These are phyloP conservation scores for Macroventuria anomochaeta DNA, from an alignment of 2,329 filamentous ascomycete species.

Conservation along the genomic window DNA sequence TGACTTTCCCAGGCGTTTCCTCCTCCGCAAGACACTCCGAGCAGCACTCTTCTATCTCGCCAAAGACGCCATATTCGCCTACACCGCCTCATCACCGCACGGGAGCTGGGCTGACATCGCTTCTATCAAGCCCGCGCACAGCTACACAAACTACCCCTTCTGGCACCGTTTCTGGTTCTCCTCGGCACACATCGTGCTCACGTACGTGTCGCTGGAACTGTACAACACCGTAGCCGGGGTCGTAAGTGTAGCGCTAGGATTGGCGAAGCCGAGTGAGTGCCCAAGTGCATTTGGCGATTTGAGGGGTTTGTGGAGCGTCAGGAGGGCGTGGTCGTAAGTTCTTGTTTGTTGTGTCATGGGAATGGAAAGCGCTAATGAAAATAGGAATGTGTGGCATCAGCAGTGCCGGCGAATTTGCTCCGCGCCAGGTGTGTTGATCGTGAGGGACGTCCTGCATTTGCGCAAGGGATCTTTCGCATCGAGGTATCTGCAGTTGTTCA, in stretches of 20 bases:
- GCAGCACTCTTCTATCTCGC: constrained; percentile 22
- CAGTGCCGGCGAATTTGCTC: constrained; percentile 30
- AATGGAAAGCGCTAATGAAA: not conserved
- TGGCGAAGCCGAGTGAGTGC: constrained; percentile 36
- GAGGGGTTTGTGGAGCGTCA: constrained; percentile 23
- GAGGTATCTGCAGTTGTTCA: constrained; percentile 40
- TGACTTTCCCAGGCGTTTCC: constrained; percentile 24
- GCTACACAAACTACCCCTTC: constrained; percentile 13
- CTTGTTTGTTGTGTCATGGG: no score
- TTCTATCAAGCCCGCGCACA: constrained; percentile 11
- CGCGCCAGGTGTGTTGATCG: constrained; percentile 23
- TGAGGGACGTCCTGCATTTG: constrained; percentile 28
- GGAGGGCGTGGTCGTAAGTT: constrained; percentile 36
- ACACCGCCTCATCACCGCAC: constrained; percentile 30
- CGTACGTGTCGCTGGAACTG: constrained; percentile 27
- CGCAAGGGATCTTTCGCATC: constrained; percentile 36
- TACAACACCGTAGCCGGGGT: constrained; percentile 18
- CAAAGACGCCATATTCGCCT: constrained; percentile 22
- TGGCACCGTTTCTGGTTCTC: constrained; percentile 19
- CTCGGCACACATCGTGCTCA: constrained; percentile 31
- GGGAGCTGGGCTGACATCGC: constrained; percentile 29
- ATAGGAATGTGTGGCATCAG: constrained; percentile 34
- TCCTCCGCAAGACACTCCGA: constrained; percentile 26
- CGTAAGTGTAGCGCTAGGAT: constrained; percentile 23
- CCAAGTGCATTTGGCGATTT: constrained; percentile 33